Percentiles rank a stretch among this genome's conserved stretches.
Evolutionary conservation across 495 filamentous ascomycete species (phyloP).

Genomic region (Penicillium paradoxum): DNA sequence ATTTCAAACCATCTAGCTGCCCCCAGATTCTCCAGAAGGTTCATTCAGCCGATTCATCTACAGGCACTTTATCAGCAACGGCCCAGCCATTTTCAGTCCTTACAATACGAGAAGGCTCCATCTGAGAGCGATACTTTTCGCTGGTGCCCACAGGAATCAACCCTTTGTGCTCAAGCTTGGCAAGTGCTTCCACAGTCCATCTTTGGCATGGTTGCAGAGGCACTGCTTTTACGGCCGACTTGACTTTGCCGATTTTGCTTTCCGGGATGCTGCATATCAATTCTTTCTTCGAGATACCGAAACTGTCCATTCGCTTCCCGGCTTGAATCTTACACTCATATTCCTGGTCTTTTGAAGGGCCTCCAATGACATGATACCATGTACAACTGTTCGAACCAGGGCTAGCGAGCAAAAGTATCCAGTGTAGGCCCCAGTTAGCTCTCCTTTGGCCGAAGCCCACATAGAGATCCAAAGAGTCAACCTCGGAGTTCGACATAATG

Average conservation of each 20-base stretch:
- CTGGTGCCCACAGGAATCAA: neutral
- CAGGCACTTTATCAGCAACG: neutral
- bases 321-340: neutral
- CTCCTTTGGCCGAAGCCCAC: neutral
- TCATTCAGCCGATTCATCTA: neutral
- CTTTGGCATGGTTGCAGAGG: neutral
- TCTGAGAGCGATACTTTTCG: neutral
- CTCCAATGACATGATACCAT: conserved; percentile 5
- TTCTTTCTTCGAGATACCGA: neutral
- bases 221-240: neutral
- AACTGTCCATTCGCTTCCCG: neutral
- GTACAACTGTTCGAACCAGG: neutral
- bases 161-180: neutral
- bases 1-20: neutral
- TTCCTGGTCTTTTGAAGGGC: neutral
- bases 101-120: neutral
- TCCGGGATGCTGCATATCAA: neutral
- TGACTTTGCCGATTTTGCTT: neutral
- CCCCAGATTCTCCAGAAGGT: no score
- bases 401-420: neutral
- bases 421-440: neutral
- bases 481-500: neutral
- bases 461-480: neutral
- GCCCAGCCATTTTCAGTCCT: neutral
- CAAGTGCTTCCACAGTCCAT: neutral